These are phyloP conservation scores for Rhizopus stolonifer DNA, from an alignment of 371 early-diverging fungal species.

Conservation along the genomic window DNA sequence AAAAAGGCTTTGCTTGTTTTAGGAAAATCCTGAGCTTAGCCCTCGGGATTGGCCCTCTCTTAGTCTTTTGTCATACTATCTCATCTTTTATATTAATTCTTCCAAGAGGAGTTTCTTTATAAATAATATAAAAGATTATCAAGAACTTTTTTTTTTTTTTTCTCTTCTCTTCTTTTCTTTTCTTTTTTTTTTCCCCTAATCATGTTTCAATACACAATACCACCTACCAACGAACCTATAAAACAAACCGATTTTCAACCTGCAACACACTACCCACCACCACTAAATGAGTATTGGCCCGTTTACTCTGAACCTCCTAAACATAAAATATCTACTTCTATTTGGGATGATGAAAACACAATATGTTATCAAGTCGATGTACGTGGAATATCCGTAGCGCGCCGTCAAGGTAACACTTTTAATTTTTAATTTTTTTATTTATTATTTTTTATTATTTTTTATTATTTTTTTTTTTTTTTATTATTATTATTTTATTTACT, in stretches of 20 bases:
- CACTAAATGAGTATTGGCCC: background rate
- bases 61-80: too few species aligned
- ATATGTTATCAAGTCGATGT: slow-evolving; percentile 80
- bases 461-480: too few species aligned
- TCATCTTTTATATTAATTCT: too few species aligned
- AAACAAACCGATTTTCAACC: background rate
- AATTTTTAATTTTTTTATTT: background rate
- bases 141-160: background rate
- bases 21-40: too few species aligned
- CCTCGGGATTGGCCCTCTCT: too few species aligned
- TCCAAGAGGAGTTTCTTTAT: too few species aligned
- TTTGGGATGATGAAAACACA: slow-evolving; percentile 84
- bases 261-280: background rate
- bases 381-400: slow-evolving; percentile 75
- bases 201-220: background rate
- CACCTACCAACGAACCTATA: background rate
- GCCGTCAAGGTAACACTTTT: slow-evolving; percentile 63
- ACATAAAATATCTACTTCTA: slow-evolving; percentile 66
- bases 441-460: too few species aligned
- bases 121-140: background rate
- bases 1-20: too few species aligned
- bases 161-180: background rate
- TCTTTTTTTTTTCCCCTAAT: background rate
- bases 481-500: too few species aligned
- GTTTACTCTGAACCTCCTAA: slow-evolving; percentile 11